Evolutionary conservation across 768 basidiomycete genomes (phyloP).

Genomic region (Clitopilus hobsonii): DNA sequence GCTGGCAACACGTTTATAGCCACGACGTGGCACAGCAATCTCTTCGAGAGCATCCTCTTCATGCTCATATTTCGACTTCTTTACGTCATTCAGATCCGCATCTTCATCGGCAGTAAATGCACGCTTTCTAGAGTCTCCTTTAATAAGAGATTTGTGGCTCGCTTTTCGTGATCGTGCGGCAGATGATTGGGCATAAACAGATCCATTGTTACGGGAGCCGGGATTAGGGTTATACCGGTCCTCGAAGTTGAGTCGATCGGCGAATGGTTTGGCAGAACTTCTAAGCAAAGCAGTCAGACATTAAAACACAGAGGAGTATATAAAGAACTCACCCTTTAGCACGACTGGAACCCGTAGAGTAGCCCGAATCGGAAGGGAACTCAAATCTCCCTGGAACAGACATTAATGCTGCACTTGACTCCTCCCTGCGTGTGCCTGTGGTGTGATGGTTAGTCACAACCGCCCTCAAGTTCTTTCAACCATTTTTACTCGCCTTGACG

Average conservation of each 20-base stretch:
- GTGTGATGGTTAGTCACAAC: not conserved
- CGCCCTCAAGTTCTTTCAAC: not conserved
- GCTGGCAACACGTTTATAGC: slow-evolving; percentile 45
- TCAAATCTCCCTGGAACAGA: not conserved
- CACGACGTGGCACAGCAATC: slow-evolving; percentile 36
- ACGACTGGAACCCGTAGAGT: not conserved
- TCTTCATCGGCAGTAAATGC: slow-evolving; percentile 35
- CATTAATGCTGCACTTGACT: not conserved
- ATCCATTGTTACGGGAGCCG: slow-evolving; percentile 12
- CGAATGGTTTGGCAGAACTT: slow-evolving; percentile 1
- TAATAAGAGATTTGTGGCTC: slow-evolving; percentile 23
- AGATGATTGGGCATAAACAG: slow-evolving; percentile 13
- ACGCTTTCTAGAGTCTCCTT: slow-evolving; percentile 34
- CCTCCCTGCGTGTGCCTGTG: not conserved
- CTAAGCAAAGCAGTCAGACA: not conserved
- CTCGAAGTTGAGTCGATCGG: slow-evolving; percentile 23
- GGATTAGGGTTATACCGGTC: slow-evolving; percentile 34
- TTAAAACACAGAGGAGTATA: not conserved
- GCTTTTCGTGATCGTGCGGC: slow-evolving; percentile 21
- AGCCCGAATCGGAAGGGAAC: not conserved
- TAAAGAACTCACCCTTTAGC: not conserved
- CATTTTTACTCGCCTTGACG: slow-evolving; percentile 35
- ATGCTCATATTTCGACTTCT: slow-evolving; percentile 50
- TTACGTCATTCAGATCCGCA: slow-evolving; percentile 38
- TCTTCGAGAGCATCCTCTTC: slow-evolving; percentile 47